A percentile compares a stretch with the other conserved stretches of the same genome.
phyloP scores from a whole-genome alignment of 2,329 filamentous ascomycete species.

The Akanthomyces muscarius region DNA sequence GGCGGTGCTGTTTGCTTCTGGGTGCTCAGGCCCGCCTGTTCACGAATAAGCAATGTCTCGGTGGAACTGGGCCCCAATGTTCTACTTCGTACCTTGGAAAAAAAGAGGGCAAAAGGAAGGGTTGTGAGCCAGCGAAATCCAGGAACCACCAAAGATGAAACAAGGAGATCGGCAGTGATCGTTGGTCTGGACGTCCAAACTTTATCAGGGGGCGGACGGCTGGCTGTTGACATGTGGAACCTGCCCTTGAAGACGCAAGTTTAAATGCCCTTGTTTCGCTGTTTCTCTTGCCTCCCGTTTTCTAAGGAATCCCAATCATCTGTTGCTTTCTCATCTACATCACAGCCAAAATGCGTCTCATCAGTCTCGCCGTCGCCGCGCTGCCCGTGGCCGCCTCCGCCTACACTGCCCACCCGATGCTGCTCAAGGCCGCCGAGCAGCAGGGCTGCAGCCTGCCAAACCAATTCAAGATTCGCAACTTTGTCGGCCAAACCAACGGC shows the following conservation, averaged over 20 bases:
- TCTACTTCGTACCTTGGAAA: constrained; percentile 13
- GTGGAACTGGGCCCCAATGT: constrained; percentile 9
- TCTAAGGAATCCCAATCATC: neutral
- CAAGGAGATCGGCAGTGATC: constrained; percentile 16
- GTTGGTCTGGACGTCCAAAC: constrained; percentile 2
- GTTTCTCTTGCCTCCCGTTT: neutral
- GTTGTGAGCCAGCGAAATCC: neutral
- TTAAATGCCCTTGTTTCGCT: constrained; percentile 2
- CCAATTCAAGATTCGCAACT: constrained; percentile 37
- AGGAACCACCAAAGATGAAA: constrained; percentile 12
- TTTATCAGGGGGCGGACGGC: constrained; percentile 7
- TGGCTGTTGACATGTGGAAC: neutral
- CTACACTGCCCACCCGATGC: constrained; percentile 27
- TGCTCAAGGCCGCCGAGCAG: constrained; percentile 24
- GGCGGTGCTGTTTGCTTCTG: constrained; percentile 14
- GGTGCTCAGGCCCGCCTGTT: neutral
- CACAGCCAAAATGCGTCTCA: constrained; percentile 11
- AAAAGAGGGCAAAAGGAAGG: neutral
- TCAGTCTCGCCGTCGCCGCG: constrained; percentile 1
- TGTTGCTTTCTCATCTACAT: neutral
- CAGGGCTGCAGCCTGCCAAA: constrained; percentile 35
- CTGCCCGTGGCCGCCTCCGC: constrained; percentile 17
- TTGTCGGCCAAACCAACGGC: constrained; percentile 32
- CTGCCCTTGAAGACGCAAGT: neutral
- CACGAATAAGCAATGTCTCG: constrained; percentile 4